These are phyloP conservation scores for Thraustochytrium sp. DNA, from an alignment of 352 stramenopile species.

Conservation along the genomic window DNA sequence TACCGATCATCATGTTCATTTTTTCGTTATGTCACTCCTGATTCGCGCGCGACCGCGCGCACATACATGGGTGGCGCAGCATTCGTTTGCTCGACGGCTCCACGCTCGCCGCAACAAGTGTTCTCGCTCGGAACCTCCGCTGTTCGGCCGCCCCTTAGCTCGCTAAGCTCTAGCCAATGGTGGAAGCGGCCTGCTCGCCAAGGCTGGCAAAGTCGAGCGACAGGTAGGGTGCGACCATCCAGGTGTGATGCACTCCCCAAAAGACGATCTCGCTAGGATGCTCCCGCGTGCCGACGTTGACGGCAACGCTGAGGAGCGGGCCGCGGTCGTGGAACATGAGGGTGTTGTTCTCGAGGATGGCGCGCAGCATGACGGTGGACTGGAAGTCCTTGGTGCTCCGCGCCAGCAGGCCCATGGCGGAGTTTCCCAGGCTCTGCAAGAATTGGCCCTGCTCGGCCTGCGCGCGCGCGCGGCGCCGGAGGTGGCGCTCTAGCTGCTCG, in stretches of 20 bases:
- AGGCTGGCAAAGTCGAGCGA: constrained; percentile 14
- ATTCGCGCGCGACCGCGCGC: too few species aligned
- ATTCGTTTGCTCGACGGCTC: too few species aligned
- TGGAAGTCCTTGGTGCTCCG: constrained; percentile 3
- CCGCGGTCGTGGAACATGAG: constrained; percentile 7
- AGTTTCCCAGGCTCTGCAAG: neutral
- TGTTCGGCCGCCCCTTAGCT: neutral
- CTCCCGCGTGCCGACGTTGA: constrained; percentile 11
- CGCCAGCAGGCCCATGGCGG: neutral
- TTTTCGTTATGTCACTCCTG: too few species aligned
- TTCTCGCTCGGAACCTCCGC: too few species aligned
- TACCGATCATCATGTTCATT: too few species aligned
- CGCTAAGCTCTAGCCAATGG: neutral
- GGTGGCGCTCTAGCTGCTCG: neutral
- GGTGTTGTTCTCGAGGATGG: neutral
- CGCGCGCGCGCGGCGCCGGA: neutral
- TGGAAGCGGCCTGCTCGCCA: neutral
- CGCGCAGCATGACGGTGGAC: neutral
- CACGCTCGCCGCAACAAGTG: too few species aligned
- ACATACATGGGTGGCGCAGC: too few species aligned
- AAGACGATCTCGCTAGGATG: neutral
- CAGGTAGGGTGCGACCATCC: constrained; percentile 39
- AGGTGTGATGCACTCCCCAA: neutral
- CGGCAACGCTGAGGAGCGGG: neutral
- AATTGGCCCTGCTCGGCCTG: neutral